Percentiles rank a stretch among this genome's conserved stretches.
phyloP scores from a whole-genome alignment of 2,329 filamentous ascomycete species.

The Sclerotinia minor region DNA sequence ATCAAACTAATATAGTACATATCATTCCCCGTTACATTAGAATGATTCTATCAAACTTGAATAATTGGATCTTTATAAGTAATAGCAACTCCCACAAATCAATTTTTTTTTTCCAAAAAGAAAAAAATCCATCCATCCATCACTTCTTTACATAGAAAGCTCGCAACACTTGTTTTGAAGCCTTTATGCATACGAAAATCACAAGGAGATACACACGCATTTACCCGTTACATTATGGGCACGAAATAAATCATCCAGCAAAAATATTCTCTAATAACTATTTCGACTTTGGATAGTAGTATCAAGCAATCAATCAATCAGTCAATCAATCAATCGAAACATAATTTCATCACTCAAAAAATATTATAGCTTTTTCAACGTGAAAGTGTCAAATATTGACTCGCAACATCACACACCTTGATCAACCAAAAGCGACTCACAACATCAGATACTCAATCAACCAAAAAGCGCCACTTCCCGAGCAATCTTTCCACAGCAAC shows the following conservation, averaged over 20 bases:
- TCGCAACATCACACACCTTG: background rate
- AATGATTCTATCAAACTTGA: background rate
- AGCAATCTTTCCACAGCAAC: background rate
- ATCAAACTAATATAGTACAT: background rate
- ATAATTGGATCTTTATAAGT: background rate
- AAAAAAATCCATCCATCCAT: no score
- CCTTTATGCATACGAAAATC: background rate
- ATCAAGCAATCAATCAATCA: background rate
- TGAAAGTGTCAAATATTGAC: slow-evolving; percentile 8
- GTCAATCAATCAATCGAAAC: slow-evolving; percentile 11
- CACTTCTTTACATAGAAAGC: background rate
- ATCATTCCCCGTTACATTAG: background rate
- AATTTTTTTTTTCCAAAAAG: no score
- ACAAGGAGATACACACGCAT: background rate
- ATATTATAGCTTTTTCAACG: background rate
- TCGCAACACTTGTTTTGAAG: background rate
- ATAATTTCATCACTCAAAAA: background rate
- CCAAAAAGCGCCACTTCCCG: slow-evolving; percentile 1
- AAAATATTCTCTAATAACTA: slow-evolving; percentile 1
- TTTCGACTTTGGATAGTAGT: slow-evolving; percentile 1
- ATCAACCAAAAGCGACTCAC: slow-evolving; percentile 3
- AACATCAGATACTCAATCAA: background rate
- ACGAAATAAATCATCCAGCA: background rate
- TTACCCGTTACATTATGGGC: background rate
- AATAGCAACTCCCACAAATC: background rate